Base-by-base conservation (phyloP, 257 asterid genomes). In the Solanum pennellii region DNA sequence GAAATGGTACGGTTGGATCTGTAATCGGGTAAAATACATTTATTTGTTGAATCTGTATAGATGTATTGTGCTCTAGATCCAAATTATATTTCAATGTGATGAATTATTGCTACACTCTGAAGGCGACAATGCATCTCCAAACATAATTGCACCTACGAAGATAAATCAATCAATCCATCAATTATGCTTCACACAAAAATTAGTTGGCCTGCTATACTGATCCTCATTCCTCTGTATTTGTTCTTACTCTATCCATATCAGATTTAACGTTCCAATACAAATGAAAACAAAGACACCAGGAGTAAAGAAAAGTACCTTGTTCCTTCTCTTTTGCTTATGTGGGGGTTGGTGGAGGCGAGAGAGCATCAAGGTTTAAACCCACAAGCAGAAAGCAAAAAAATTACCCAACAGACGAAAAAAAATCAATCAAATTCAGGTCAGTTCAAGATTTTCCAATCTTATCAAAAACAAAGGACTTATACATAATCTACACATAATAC, bases 91-190 rank as follows among this genome's bases (percentile, higher is more conserved):
- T 49, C 85, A 47, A 27, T 44, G 62, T 25, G 2, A 44, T 77
- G 65, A 41, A 41, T 74, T 23, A 39, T 73, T 76, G 79, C 39
- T 33, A 90, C 98, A 96, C 89, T 96, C 98, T 66, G 94, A 95
- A 86, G 94, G 95, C 88, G 95, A 93, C 92, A 96, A 88, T 37
- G 95, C 83, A 89, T 96, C 99, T 74, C 99, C 99, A 89, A 95
- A 95, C 99, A 96, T 96, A 73, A 96, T 95, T 29, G 98, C 98
- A 87, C 96, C 99, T 96, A 86, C 86, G 72, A 76, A 39, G 59
- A 27, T 39, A 39, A 65, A 52, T 45, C 44, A 31, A 66, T 37
- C 31, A 86, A 35, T 69, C 77, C 56, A 80, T 47, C 85, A 79
- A 37, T 33, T 27, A 76, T 13, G 5, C 56, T 65, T 49, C 56